Conservation (phyloP, 331 rosid genomes). For the Cucumis variabilis region DNA sequence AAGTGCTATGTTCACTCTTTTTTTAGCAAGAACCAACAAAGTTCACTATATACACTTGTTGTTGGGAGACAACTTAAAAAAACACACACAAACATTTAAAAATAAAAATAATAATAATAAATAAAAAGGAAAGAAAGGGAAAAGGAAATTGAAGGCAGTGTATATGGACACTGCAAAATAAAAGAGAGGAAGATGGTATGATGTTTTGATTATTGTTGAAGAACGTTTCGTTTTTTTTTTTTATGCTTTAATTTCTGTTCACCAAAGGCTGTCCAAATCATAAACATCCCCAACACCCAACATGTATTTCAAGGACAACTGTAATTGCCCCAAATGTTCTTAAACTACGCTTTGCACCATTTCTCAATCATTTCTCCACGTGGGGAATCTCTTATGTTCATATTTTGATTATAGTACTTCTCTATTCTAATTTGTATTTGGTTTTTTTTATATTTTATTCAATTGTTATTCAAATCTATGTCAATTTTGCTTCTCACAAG, state of each 20-base stretch:
- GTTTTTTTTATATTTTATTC: not conserved
- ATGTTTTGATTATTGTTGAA: not conserved
- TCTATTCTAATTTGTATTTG: not conserved
- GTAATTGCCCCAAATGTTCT: not conserved
- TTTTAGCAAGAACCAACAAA: slow-evolving; percentile 6
- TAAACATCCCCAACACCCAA: slow-evolving; percentile 1
- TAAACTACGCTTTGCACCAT: not conserved
- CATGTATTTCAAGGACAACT: not conserved
- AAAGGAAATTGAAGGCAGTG: not conserved
- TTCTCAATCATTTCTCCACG: slow-evolving; percentile 2
- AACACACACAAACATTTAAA: too few relatives aligned
- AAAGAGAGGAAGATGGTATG: not conserved
- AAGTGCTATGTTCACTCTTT: not conserved
- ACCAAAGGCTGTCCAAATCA: slow-evolving; percentile 12
- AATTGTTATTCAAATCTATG: not conserved
- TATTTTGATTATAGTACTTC: not conserved
- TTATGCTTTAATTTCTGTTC: not conserved
- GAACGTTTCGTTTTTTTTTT: not conserved
- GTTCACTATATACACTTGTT: too few relatives aligned
- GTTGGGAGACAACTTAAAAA: not conserved
- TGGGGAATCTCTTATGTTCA: not conserved
- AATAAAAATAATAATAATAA: too few relatives aligned
- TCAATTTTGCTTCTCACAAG: not conserved
- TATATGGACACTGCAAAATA: slow-evolving; percentile 5
- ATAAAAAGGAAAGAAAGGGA: too few relatives aligned